A percentile compares a stretch with the other conserved stretches of the same genome.
Conservation (phyloP, 1,284 basidiomycete species). For the Ganoderma lingzhi region DNA sequence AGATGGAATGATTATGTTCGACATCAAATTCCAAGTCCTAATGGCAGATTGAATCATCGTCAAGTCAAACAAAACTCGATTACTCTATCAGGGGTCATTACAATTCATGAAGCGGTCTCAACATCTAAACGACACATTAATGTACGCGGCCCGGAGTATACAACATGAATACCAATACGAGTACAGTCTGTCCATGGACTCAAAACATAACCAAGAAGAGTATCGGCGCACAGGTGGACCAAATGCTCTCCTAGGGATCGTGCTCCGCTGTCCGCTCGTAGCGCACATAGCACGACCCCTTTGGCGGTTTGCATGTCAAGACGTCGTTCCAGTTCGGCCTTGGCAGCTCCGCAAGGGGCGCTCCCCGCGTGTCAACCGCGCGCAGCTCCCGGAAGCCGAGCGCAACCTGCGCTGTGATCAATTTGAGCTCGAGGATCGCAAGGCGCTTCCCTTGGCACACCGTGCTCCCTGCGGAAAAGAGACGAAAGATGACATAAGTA, state of each 20-base stretch:
- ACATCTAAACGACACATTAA: slow-evolving; percentile 7
- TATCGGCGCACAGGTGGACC: neutral
- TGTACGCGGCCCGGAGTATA: slow-evolving; percentile 4
- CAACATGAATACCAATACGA: slow-evolving; percentile 1
- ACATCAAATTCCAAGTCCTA: no score
- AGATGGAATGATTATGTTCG: no score
- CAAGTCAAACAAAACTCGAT: neutral
- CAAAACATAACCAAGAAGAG: neutral
- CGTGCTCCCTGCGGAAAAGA: slow-evolving; percentile 59
- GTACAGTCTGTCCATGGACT: neutral
- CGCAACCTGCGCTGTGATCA: slow-evolving; percentile 69
- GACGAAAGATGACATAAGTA: slow-evolving; percentile 4
- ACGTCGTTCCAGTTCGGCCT: slow-evolving; percentile 80
- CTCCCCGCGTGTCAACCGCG: slow-evolving; percentile 60
- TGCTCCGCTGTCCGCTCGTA: slow-evolving; percentile 28
- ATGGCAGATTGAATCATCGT: neutral
- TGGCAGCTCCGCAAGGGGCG: slow-evolving; percentile 53
- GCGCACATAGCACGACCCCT: slow-evolving; percentile 57
- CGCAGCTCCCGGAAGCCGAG: slow-evolving; percentile 61
- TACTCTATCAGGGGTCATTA: slow-evolving; percentile 1
- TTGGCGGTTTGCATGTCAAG: slow-evolving; percentile 66
- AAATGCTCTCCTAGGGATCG: neutral
- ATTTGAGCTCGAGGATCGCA: slow-evolving; percentile 74
- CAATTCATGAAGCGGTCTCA: neutral
- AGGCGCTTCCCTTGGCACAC: slow-evolving; percentile 74